Conservation (phyloP, 805 yeast species). For the Diddensiella transvaalensis region DNA sequence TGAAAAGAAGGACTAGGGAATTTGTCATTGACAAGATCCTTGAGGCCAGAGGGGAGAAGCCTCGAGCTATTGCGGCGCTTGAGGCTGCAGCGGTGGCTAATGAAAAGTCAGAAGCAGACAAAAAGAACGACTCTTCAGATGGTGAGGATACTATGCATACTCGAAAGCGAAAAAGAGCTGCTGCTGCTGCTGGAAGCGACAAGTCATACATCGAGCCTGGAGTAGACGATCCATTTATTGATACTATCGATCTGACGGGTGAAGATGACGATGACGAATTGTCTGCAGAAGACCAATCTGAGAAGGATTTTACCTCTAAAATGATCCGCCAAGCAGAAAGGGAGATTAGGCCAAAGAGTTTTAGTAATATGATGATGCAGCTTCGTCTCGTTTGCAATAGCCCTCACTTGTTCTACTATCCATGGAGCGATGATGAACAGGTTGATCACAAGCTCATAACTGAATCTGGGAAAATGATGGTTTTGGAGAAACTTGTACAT, state of each 20-base stretch:
- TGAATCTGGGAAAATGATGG: conserved; percentile 69
- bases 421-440: conserved; percentile 52
- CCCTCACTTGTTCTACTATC: conserved; percentile 79
- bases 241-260: conserved; percentile 23
- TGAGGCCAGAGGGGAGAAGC: conserved; percentile 19
- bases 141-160: background rate
- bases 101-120: background rate
- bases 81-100: too few relatives aligned
- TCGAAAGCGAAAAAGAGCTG: background rate
- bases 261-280: conserved; percentile 21
- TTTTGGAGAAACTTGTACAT: conserved; percentile 60
- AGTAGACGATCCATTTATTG: background rate
- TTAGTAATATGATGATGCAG: conserved; percentile 77
- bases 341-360: conserved; percentile 41
- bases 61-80: too few relatives aligned
- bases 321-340: conserved; percentile 29
- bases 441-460: conserved; percentile 42
- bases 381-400: conserved; percentile 80
- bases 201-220: background rate
- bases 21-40: conserved; percentile 29
- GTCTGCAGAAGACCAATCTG: too few relatives aligned
- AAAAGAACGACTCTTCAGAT: background rate
- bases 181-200: background rate
- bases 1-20: conserved; percentile 39
- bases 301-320: conserved; percentile 15